A percentile compares a stretch with the other conserved stretches of the same genome.
phyloP scores from a whole-genome alignment of 352 stramenopile genomes.

The Phytophthora litchii region DNA sequence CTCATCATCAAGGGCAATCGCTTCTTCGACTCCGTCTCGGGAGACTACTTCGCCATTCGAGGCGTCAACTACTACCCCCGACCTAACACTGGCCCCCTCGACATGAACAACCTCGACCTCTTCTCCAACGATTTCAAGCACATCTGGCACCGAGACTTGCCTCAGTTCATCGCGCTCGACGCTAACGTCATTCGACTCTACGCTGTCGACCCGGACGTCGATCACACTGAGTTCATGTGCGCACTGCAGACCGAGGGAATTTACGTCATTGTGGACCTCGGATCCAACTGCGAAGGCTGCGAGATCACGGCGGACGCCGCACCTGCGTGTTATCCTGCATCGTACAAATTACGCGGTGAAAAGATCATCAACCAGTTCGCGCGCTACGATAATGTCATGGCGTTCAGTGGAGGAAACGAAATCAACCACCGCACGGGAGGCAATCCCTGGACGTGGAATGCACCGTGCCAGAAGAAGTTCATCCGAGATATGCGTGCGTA shows the following conservation, averaged over 20 bases:
- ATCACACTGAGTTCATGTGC: slow-evolving; percentile 90
- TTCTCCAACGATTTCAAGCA: slow-evolving; percentile 76
- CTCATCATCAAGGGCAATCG: slow-evolving; percentile 58
- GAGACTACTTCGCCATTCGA: slow-evolving; percentile 72
- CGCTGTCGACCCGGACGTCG: slow-evolving; percentile 66
- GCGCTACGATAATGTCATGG: slow-evolving; percentile 85
- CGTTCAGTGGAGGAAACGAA: slow-evolving; percentile 83
- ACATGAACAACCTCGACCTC: slow-evolving; percentile 83
- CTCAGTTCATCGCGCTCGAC: slow-evolving; percentile 62
- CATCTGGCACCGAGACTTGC: slow-evolving; percentile 76
- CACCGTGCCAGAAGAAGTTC: slow-evolving; percentile 90
- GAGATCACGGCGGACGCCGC: slow-evolving; percentile 62
- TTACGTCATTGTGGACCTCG: slow-evolving; percentile 76
- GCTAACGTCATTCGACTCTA: slow-evolving; percentile 88
- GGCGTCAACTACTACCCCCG: slow-evolving; percentile 90
- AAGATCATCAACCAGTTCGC: slow-evolving; percentile 83
- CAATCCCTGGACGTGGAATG: slow-evolving; percentile 58
- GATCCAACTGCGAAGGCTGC: slow-evolving; percentile 62
- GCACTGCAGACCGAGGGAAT: slow-evolving; percentile 75
- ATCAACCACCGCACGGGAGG: slow-evolving; percentile 71
- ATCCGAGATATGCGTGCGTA: slow-evolving; percentile 86
- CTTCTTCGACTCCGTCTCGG: slow-evolving; percentile 78
- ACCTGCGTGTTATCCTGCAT: slow-evolving; percentile 63
- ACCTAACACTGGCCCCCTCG: slow-evolving; percentile 67
- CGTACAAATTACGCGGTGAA: slow-evolving; percentile 76